phyloP scores from a whole-genome alignment of 768 basidiomycete species.

The Pulveroboletus ravenelii region DNA sequence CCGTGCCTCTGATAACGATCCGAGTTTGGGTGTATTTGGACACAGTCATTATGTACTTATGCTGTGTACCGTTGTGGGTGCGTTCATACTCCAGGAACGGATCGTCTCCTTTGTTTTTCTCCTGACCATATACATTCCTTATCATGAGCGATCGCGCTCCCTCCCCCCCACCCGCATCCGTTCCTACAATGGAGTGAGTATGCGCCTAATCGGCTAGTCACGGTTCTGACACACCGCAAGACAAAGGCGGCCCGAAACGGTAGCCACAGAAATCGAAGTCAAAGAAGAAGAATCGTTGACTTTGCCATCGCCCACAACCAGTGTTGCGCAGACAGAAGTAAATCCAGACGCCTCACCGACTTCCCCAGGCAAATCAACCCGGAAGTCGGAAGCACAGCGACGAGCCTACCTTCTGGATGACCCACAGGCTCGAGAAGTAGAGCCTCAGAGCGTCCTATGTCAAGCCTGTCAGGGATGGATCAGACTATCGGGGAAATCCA shows the following conservation, averaged over 20 bases:
- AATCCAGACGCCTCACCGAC: neutral
- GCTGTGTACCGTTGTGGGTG: neutral
- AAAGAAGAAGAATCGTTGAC: constrained; percentile 14
- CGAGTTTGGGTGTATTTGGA: constrained; percentile 27
- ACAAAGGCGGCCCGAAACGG: neutral
- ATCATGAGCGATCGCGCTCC: constrained; percentile 26
- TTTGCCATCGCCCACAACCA: constrained; percentile 6
- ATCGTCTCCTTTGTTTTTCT: constrained; percentile 4
- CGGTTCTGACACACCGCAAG: constrained; percentile 14
- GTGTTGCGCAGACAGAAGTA: neutral
- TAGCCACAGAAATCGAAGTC: neutral
- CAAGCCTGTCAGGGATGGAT: constrained; percentile 63
- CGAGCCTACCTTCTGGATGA: constrained; percentile 52
- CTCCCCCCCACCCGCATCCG: neutral
- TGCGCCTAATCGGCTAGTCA: neutral
- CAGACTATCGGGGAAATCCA: constrained; percentile 35
- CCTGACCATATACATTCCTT: constrained; percentile 27
- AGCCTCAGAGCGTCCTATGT: constrained; percentile 52
- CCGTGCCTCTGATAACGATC: constrained; percentile 5
- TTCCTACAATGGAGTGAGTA: constrained; percentile 15
- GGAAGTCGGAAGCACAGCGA: constrained; percentile 38
- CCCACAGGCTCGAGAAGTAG: constrained; percentile 44
- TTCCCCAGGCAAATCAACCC: constrained; percentile 18
- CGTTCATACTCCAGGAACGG: constrained; percentile 7
- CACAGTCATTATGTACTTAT: neutral